These are phyloP conservation scores for Talaromyces verruculosus DNA, from an alignment of 2,329 filamentous ascomycete genomes.

Conservation along the genomic window DNA sequence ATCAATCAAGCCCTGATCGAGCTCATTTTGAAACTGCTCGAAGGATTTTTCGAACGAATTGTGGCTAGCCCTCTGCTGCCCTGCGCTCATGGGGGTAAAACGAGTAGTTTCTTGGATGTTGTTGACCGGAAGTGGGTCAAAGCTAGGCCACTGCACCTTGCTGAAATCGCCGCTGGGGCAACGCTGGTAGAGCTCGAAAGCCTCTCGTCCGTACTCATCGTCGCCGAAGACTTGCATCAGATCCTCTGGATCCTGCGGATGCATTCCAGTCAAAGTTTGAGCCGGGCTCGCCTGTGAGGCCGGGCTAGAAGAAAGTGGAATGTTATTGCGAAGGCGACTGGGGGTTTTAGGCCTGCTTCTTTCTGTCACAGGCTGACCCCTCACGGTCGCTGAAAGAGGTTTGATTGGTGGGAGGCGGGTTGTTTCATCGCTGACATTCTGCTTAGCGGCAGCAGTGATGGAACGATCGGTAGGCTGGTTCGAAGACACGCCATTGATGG, in stretches of 20 bases:
- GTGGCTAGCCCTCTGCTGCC: neutral
- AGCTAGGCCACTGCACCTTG: conserved; percentile 21
- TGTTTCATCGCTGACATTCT: neutral
- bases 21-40: conserved; percentile 4
- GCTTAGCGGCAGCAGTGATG: neutral
- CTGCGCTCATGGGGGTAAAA: neutral
- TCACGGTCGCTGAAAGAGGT: conserved; percentile 7
- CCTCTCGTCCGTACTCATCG: conserved; percentile 19
- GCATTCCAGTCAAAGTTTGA: neutral
- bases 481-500: neutral
- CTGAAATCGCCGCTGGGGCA: conserved; percentile 23
- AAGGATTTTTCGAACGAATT: conserved; percentile 1
- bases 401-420: conserved; percentile 12
- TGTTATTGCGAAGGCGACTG: conserved; percentile 43
- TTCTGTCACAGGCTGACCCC: conserved; percentile 11
- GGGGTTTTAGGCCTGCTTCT: conserved; percentile 43
- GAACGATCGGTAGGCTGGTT: neutral
- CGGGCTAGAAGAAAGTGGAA: conserved; percentile 24
- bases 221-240: conserved; percentile 20
- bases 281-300: conserved; percentile 5
- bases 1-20: conserved; percentile 13
- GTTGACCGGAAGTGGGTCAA: neutral
- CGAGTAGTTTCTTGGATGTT: neutral
- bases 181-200: conserved; percentile 20
- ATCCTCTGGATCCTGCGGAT: conserved; percentile 3